phyloP scores from a whole-genome alignment of 148 eudicot genomes.

The Rhododendron griersonianum region DNA sequence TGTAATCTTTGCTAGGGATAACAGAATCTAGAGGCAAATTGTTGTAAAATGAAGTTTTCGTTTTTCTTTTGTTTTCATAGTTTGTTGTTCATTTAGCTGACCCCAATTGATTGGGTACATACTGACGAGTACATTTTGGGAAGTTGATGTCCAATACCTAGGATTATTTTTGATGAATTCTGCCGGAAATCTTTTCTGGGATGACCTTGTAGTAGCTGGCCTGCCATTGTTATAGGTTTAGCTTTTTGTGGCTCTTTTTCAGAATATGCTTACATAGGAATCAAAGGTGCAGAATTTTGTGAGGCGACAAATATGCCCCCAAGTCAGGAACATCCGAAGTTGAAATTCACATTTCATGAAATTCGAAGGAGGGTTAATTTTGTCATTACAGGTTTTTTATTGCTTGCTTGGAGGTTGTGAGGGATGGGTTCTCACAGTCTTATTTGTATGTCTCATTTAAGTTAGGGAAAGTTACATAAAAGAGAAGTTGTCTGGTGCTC shows the following conservation, averaged over 20 bases:
- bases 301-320: neutral
- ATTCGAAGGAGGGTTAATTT: no score
- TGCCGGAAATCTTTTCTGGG: neutral
- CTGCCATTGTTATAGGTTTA: neutral
- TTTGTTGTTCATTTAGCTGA: neutral
- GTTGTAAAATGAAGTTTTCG: slow-evolving; percentile 6
- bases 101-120: neutral
- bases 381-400: no score
- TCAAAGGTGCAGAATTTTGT: neutral
- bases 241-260: neutral
- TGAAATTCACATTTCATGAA: no score
- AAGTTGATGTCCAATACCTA: neutral
- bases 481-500: no score
- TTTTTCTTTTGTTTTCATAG: neutral
- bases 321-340: neutral
- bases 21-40: slow-evolving; percentile 7
- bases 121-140: neutral
- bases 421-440: no score
- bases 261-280: neutral
- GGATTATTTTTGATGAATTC: neutral
- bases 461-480: no score
- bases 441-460: no score
- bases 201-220: neutral
- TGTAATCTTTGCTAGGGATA: neutral
- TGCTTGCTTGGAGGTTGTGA: no score